These are phyloP conservation scores for Coemansia sp. DNA, from an alignment of 192 early-diverging fungal species.

Conservation along the genomic window DNA sequence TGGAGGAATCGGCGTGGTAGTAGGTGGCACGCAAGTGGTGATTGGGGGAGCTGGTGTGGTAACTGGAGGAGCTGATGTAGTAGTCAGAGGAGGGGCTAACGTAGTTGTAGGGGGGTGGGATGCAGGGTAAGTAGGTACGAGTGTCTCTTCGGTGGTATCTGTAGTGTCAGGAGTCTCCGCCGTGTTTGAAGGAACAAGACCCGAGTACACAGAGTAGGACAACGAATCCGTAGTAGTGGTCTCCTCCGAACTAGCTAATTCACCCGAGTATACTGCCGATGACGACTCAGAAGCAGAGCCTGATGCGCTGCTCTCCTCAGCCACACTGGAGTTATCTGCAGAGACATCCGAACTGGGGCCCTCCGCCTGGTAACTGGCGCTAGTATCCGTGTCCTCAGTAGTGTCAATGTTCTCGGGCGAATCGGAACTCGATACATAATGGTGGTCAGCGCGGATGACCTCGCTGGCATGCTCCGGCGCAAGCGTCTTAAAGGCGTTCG, in stretches of 20 bases:
- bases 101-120: not conserved
- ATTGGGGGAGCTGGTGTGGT: not conserved
- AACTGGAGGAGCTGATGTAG: not conserved
- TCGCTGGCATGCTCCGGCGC: not conserved
- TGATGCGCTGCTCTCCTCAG: not conserved
- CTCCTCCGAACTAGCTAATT: not conserved
- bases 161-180: not conserved
- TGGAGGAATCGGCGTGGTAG: too few species aligned
- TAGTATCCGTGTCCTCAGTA: slow-evolving; percentile 2
- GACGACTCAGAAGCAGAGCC: not conserved
- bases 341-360: not conserved
- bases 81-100: not conserved
- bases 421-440: not conserved
- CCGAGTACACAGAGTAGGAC: not conserved
- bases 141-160: not conserved
- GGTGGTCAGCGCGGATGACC: not conserved
- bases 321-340: not conserved
- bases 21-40: not conserved
- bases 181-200: not conserved
- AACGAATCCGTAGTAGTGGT: not conserved
- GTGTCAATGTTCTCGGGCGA: not conserved
- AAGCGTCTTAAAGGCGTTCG: not conserved
- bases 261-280: not conserved
- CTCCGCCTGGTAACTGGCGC: not conserved
- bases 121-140: not conserved